Percentiles rank a stretch among this genome's conserved stretches.
These are phyloP conservation scores for Leucoagaricus sp. DNA, from an alignment of 1,284 basidiomycete species.

Conservation along the genomic window DNA sequence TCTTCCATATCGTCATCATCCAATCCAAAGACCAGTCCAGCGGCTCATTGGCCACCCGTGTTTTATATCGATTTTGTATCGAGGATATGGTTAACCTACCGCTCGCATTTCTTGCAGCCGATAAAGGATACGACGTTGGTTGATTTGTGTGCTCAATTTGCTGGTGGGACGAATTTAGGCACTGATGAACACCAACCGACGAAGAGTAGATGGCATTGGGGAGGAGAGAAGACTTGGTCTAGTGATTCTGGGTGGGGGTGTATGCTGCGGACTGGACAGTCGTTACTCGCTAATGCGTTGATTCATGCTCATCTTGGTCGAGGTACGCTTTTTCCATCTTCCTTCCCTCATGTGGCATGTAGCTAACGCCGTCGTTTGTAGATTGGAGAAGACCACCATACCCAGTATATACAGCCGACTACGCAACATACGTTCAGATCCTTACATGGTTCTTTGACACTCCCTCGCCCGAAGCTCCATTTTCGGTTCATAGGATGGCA, in stretches of 20 bases:
- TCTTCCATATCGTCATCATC: not conserved
- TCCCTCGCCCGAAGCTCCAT: constrained; percentile 86
- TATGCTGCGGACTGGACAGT: constrained; percentile 96
- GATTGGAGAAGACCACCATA: constrained; percentile 81
- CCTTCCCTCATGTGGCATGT: constrained; percentile 10
- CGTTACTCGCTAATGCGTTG: constrained; percentile 87
- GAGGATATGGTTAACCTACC: constrained; percentile 89
- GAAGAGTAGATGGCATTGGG: constrained; percentile 36
- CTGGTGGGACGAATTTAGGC: not conserved
- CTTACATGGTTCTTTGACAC: constrained; percentile 96
- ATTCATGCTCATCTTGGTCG: constrained; percentile 84
- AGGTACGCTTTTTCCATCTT: constrained; percentile 51
- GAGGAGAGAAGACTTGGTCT: constrained; percentile 81
- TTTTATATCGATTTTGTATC: constrained; percentile 93
- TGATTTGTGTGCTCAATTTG: constrained; percentile 38
- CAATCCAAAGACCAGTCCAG: constrained; percentile 37
- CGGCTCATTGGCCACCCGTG: constrained; percentile 69
- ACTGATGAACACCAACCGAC: constrained; percentile 12
- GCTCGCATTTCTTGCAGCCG: constrained; percentile 77
- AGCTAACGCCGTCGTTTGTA: constrained; percentile 34
- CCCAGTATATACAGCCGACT: constrained; percentile 57
- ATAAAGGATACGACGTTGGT: constrained; percentile 71
- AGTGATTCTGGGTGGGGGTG: constrained; percentile 98
- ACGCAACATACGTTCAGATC: constrained; percentile 84
- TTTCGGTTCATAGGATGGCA: constrained; percentile 96